Percentiles rank a stretch among this genome's conserved stretches.
Conservation (phyloP, 176 grass and related monocot genomes). For the Dactylis glomerata region DNA sequence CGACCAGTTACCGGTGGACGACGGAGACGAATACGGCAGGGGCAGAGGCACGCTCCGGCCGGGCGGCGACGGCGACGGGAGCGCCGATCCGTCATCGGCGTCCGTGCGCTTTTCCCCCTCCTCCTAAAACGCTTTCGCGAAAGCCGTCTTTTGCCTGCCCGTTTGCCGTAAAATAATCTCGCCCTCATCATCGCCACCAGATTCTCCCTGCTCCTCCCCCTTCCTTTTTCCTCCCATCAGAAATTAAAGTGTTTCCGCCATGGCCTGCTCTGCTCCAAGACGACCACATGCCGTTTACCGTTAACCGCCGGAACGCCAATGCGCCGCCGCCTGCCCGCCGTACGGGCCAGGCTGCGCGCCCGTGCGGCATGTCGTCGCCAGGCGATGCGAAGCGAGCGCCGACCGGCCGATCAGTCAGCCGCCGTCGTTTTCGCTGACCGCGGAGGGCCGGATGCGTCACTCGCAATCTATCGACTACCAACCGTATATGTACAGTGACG, state of each 20-base stretch:
- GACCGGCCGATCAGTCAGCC: background rate
- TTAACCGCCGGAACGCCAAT: background rate
- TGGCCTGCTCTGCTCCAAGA: background rate
- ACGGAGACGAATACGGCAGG: background rate
- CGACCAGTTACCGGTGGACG: background rate
- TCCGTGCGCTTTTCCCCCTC: background rate
- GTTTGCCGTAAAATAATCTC: conserved; percentile 12
- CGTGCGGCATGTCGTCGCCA: background rate
- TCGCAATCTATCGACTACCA: conserved; percentile 8
- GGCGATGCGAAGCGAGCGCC: background rate
- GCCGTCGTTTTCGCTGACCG: conserved; percentile 15
- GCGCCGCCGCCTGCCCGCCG: background rate
- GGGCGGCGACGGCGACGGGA: background rate
- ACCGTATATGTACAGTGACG: background rate
- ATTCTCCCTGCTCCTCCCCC: conserved; percentile 22
- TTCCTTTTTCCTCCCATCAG: background rate
- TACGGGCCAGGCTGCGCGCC: background rate
- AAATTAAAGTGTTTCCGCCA: background rate
- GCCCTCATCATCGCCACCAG: conserved; percentile 17
- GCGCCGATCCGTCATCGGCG: background rate
- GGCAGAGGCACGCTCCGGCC: background rate
- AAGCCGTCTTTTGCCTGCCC: conserved; percentile 30
- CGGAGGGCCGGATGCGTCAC: background rate
- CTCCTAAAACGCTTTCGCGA: conserved; percentile 6
- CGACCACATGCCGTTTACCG: conserved; percentile 1